Percentiles rank a stretch among this genome's conserved stretches.
Evolutionary conservation across 2,329 filamentous ascomycete genomes (phyloP).

Genomic region (Phyllosticta paracitricarpa): DNA sequence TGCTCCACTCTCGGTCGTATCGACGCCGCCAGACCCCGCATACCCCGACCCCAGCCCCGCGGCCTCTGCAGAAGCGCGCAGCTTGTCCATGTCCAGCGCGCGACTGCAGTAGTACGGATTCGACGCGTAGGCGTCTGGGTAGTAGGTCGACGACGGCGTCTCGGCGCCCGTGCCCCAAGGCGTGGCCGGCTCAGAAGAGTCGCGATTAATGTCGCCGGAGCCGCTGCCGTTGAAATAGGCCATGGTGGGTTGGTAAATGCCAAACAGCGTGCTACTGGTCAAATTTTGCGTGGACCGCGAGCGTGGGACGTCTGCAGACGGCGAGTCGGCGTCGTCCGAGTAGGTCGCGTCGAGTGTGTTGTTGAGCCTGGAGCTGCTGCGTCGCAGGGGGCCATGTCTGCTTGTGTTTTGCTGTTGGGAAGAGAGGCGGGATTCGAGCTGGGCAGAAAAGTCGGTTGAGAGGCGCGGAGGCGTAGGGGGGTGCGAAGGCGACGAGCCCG

Average conservation of each 20-base stretch:
- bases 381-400: not conserved
- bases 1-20: not conserved
- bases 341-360: slow-evolving; percentile 20
- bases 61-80: slow-evolving; percentile 16
- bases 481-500: slow-evolving; percentile 18
- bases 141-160: slow-evolving; percentile 42
- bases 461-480: not conserved
- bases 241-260: slow-evolving; percentile 71
- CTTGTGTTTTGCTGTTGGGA: not conserved
- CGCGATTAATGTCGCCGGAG: slow-evolving; percentile 17
- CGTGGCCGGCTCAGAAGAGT: slow-evolving; percentile 48
- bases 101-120: not conserved
- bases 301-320: slow-evolving; percentile 39
- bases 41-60: slow-evolving; percentile 1
- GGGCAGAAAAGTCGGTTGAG: not conserved
- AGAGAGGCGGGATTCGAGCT: slow-evolving; percentile 4
- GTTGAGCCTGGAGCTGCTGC: not conserved
- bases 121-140: not conserved
- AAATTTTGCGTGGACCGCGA: slow-evolving; percentile 76
- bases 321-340: slow-evolving; percentile 16
- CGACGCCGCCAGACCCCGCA: not conserved
- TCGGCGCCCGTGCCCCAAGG: slow-evolving; percentile 73
- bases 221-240: not conserved
- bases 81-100: slow-evolving; percentile 16
- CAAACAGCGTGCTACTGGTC: slow-evolving; percentile 78